Evolutionary conservation across 352 stramenopile genomes (phyloP).

Genomic region (Phytopythium delawarense): DNA sequence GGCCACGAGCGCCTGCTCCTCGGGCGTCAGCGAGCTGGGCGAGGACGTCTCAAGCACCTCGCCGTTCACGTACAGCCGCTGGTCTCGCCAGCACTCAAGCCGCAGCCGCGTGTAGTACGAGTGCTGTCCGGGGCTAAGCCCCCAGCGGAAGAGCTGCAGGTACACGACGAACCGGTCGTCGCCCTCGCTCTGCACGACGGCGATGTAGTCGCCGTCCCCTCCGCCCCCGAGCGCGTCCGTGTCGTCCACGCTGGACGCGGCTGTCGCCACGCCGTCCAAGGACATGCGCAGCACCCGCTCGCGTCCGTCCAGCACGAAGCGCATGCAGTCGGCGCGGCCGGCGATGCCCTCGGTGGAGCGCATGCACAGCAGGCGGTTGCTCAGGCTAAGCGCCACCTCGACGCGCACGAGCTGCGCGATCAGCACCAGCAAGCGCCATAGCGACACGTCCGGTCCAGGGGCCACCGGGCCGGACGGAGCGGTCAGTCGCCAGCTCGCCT

Average conservation of each 20-base stretch:
- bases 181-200: slow-evolving; percentile 42
- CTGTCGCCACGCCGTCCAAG: slow-evolving; percentile 40
- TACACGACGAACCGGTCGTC: slow-evolving; percentile 39
- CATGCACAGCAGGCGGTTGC: slow-evolving; percentile 31
- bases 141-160: slow-evolving; percentile 46
- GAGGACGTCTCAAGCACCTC: slow-evolving; percentile 37
- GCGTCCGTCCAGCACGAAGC: slow-evolving; percentile 53
- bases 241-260: neutral
- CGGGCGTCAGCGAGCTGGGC: slow-evolving; percentile 22
- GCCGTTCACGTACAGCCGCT: slow-evolving; percentile 38
- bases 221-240: slow-evolving; percentile 7
- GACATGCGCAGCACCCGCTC: slow-evolving; percentile 57
- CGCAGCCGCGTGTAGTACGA: slow-evolving; percentile 44
- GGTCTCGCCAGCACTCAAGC: slow-evolving; percentile 36
- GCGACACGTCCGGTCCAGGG: slow-evolving; percentile 20
- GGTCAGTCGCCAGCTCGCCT: slow-evolving; percentile 30
- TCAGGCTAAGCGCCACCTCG: slow-evolving; percentile 35
- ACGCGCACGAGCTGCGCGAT: slow-evolving; percentile 45
- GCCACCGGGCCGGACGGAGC: slow-evolving; percentile 7
- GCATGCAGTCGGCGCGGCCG: slow-evolving; percentile 28
- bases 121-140: slow-evolving; percentile 14
- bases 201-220: slow-evolving; percentile 56
- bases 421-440: slow-evolving; percentile 38
- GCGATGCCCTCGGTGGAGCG: slow-evolving; percentile 26
- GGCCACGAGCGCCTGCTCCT: slow-evolving; percentile 34